These are phyloP conservation scores for Magnaporthiopsis incrustans DNA, from an alignment of 2,329 filamentous ascomycete species.

Conservation along the genomic window DNA sequence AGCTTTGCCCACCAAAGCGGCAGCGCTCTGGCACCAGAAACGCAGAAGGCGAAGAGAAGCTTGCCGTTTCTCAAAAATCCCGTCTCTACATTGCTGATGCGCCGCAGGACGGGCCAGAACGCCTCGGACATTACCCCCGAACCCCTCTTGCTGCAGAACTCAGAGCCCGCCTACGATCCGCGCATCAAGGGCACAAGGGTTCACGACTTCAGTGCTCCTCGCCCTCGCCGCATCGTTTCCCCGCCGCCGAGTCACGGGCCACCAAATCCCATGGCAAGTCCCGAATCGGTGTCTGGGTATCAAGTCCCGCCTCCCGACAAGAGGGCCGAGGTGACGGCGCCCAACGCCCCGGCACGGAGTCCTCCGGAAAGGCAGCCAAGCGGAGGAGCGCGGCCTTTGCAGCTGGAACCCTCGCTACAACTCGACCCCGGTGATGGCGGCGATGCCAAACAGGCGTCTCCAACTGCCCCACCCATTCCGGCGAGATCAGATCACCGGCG, in stretches of 20 bases:
- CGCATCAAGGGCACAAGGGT: slow-evolving; percentile 53
- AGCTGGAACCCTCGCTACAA: too few species aligned
- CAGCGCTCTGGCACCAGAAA: slow-evolving; percentile 23
- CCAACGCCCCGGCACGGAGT: neutral
- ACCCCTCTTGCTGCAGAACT: slow-evolving; percentile 28
- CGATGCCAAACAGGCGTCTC: too few species aligned
- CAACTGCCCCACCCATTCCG: too few species aligned
- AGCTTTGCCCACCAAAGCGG: slow-evolving; percentile 13
- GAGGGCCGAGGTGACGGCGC: neutral
- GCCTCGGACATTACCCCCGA: slow-evolving; percentile 33
- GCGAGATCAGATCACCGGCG: too few species aligned
- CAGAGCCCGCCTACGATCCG: slow-evolving; percentile 49
- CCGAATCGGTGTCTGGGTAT: too few species aligned
- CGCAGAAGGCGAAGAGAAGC: slow-evolving; percentile 41
- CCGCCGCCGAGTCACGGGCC: slow-evolving; percentile 10
- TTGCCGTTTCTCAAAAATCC: slow-evolving; percentile 52
- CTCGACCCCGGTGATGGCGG: too few species aligned
- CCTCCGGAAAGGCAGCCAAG: neutral
- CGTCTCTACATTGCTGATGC: slow-evolving; percentile 49
- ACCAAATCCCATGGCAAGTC: neutral
- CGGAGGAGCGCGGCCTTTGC: neutral
- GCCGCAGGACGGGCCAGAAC: slow-evolving; percentile 46
- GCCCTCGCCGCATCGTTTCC: slow-evolving; percentile 34
- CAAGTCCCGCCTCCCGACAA: too few species aligned
- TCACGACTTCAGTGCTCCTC: slow-evolving; percentile 58